Conservation (phyloP, 1,284 basidiomycete species). For the Ganoderma meredithae region DNA sequence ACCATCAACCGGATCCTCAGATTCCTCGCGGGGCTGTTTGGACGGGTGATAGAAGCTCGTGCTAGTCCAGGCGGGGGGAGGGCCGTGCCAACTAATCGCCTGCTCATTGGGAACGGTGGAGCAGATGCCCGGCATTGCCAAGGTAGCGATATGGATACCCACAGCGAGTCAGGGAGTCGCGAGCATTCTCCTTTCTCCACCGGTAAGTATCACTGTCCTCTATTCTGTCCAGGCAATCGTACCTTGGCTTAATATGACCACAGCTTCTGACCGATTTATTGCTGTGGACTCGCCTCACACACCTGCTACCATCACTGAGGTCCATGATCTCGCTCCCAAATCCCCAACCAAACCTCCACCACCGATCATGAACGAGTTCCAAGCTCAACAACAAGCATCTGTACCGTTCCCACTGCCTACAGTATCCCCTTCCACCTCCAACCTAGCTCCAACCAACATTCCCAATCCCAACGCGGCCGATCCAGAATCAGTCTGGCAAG, state of each 20-base stretch:
- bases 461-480: constrained; percentile 37
- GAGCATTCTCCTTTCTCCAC: constrained; percentile 30
- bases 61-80: background rate
- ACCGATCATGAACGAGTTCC: constrained; percentile 11
- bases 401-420: background rate
- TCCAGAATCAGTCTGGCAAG: constrained; percentile 62
- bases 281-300: constrained; percentile 43
- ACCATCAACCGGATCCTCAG: constrained; percentile 96
- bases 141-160: constrained; percentile 47
- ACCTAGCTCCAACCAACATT: constrained; percentile 10
- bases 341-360: constrained; percentile 21
- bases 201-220: constrained; percentile 23
- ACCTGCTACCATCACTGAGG: constrained; percentile 26
- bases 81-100: constrained; percentile 49
- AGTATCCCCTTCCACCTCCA: background rate
- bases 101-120: constrained; percentile 68
- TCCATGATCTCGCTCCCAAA: constrained; percentile 14
- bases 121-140: constrained; percentile 40
- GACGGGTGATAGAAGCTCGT: constrained; percentile 46
- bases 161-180: constrained; percentile 25
- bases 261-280: constrained; percentile 39
- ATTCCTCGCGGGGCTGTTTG: constrained; percentile 94
- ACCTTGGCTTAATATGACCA: background rate
- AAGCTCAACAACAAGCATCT: constrained; percentile 7
- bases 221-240: background rate